Percentiles rank a stretch among this genome's conserved stretches.
Evolutionary conservation across 345 rosid species (phyloP).

Genomic region (Aquilaria yunnanensis): DNA sequence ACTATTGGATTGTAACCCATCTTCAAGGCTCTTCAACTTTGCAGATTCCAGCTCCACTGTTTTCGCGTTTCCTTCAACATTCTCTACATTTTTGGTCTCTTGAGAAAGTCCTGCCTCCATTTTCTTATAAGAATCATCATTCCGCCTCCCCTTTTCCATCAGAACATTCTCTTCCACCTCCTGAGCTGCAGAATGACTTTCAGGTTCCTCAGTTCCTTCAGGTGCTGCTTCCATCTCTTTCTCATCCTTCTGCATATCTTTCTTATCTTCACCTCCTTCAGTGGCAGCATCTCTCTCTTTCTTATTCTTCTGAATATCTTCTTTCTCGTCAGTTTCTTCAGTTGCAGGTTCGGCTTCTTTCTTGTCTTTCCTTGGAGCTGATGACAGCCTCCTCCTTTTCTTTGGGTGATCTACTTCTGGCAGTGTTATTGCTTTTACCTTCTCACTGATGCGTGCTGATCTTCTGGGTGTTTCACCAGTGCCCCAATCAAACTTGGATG

Average conservation of each 20-base stretch:
- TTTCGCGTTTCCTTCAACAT: conserved; percentile 16
- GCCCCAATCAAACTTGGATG: conserved; percentile 60
- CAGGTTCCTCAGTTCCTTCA: conserved; percentile 31
- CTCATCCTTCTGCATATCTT: conserved; percentile 21
- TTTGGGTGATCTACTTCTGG: conserved; percentile 44
- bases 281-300: conserved; percentile 34
- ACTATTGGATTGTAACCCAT: conserved; percentile 9
- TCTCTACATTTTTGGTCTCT: conserved; percentile 19
- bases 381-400: conserved; percentile 40
- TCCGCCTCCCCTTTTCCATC: conserved; percentile 19
- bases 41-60: conserved; percentile 19
- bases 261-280: conserved; percentile 27
- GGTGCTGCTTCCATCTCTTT: too few relatives aligned
- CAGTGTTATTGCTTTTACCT: conserved; percentile 30
- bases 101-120: conserved; percentile 10
- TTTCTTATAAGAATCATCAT: conserved; percentile 12
- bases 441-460: conserved; percentile 64
- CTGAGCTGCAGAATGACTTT: conserved; percentile 19
- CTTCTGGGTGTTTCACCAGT: conserved; percentile 67
- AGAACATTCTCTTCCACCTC: conserved; percentile 21
- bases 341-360: conserved; percentile 34
- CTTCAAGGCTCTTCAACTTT: conserved; percentile 10
- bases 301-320: conserved; percentile 24
- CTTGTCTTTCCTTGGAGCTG: conserved; percentile 41
- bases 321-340: conserved; percentile 27